Evolutionary conservation across 345 rosid species (phyloP).

Genomic region (Salix suchowensis): DNA sequence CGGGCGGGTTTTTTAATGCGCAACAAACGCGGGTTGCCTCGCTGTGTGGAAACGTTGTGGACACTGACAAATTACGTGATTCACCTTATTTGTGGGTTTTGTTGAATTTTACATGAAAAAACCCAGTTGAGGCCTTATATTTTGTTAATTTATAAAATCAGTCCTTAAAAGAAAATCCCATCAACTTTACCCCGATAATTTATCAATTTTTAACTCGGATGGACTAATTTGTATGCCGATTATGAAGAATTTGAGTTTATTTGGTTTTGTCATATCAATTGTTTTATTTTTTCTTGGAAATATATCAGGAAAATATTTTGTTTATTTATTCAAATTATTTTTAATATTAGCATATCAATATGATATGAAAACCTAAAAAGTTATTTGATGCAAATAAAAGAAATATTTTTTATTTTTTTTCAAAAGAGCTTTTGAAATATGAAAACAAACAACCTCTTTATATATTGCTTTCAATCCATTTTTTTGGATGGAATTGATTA

Average conservation of each 20-base stretch:
- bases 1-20: background rate
- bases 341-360: too few species aligned
- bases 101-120: background rate
- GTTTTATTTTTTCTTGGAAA: too few species aligned
- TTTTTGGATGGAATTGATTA: background rate
- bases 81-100: too few species aligned
- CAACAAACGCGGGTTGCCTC: background rate
- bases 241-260: background rate
- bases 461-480: background rate
- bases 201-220: background rate
- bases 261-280: too few species aligned
- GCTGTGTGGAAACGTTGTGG: background rate
- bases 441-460: too few species aligned
- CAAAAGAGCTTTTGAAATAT: too few species aligned
- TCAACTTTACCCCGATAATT: background rate
- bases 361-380: too few species aligned
- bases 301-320: too few species aligned
- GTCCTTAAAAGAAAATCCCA: background rate
- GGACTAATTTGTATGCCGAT: background rate
- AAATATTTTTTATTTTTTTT: too few species aligned
- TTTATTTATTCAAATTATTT: too few species aligned
- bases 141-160: too few species aligned
- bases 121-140: background rate
- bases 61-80: background rate
- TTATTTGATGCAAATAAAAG: too few species aligned